phyloP scores from a whole-genome alignment of 768 basidiomycete species.

The Lyophyllum shimeji region DNA sequence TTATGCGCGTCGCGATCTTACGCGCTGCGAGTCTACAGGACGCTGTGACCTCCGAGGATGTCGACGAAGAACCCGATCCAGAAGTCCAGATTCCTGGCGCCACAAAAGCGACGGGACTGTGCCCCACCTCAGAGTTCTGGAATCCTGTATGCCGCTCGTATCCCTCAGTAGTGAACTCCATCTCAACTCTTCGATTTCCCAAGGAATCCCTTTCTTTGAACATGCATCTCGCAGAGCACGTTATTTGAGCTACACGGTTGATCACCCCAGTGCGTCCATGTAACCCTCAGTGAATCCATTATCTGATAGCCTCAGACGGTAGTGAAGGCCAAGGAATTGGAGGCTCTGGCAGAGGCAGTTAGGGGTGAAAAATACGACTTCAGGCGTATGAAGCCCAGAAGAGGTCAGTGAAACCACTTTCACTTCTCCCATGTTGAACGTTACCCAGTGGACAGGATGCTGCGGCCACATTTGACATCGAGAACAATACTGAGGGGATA shows the following conservation, averaged over 20 bases:
- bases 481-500: conserved; percentile 39
- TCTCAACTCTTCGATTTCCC: conserved; percentile 1
- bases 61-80: conserved; percentile 33
- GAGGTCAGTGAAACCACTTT: conserved; percentile 32
- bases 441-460: conserved; percentile 9
- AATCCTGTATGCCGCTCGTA: conserved; percentile 39
- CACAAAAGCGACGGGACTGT: conserved; percentile 39
- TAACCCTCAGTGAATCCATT: background rate
- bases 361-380: conserved; percentile 60
- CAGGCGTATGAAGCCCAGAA: conserved; percentile 50
- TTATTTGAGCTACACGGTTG: conserved; percentile 50
- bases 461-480: conserved; percentile 28
- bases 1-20: background rate
- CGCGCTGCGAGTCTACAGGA: conserved; percentile 30
- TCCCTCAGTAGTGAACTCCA: background rate
- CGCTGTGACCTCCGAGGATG: conserved; percentile 36
- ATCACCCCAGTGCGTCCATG: conserved; percentile 56
- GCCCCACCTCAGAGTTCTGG: conserved; percentile 45
- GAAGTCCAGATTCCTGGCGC: conserved; percentile 44
- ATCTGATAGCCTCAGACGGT: conserved; percentile 12
- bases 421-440: conserved; percentile 9
- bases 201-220: conserved; percentile 67
- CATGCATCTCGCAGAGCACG: conserved; percentile 53
- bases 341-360: conserved; percentile 61
- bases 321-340: conserved; percentile 73